phyloP scores from a whole-genome alignment of 495 filamentous ascomycete genomes.

The Hyaloscypha finlandica region DNA sequence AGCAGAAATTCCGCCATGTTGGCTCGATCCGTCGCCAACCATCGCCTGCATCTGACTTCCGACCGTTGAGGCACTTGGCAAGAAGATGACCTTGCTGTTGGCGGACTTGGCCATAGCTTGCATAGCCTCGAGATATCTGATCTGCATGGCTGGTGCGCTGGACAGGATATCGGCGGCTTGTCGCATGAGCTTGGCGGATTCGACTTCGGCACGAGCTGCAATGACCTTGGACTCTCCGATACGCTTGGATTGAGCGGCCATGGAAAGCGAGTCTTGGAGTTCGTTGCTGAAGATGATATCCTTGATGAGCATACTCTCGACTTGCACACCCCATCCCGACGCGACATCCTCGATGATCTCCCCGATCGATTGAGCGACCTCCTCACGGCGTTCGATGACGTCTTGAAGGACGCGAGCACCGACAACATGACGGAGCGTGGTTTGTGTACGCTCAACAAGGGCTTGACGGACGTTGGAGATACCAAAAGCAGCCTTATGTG shows the following conservation, averaged over 20 bases:
- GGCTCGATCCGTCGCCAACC: constrained; percentile 18
- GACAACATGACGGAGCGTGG: constrained; percentile 95
- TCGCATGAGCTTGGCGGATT: constrained; percentile 95
- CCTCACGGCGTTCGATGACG: constrained; percentile 97
- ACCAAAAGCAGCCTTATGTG: constrained; percentile 97
- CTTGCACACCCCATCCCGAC: constrained; percentile 88
- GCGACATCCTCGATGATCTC: constrained; percentile 99
- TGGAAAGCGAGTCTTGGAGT: constrained; percentile 95
- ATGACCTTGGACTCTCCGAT: constrained; percentile 99
- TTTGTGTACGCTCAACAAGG: constrained; percentile 96
- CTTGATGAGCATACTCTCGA: constrained; percentile 99
- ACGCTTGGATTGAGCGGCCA: constrained; percentile 99
- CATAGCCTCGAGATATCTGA: constrained; percentile 98
- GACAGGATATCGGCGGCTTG: constrained; percentile 96
- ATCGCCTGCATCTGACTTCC: constrained; percentile 34
- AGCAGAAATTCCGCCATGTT: constrained; percentile 22
- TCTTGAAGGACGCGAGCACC: constrained; percentile 96
- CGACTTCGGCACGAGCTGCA: constrained; percentile 93
- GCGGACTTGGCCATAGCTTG: constrained; percentile 97
- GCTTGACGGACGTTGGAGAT: constrained; percentile 93
- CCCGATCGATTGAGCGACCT: constrained; percentile 89
- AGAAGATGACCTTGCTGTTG: constrained; percentile 96
- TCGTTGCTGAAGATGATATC: constrained; percentile 98
- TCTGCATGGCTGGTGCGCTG: constrained; percentile 97
- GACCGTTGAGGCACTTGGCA: constrained; percentile 55